phyloP scores from a whole-genome alignment of 192 early-diverging fungal genomes.

The Rhizoclosmatium sp. region DNA sequence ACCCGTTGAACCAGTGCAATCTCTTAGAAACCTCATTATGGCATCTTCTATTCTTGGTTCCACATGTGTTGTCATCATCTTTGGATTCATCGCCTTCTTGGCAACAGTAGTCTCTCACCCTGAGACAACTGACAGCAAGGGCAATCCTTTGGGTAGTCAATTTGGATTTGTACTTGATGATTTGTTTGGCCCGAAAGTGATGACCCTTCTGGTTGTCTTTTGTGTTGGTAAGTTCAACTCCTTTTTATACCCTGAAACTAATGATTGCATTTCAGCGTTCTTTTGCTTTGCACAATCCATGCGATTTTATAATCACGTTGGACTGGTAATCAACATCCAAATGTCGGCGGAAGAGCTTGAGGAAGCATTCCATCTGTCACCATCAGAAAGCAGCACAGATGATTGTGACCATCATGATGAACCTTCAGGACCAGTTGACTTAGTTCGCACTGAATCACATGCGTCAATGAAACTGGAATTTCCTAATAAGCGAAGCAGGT shows the following conservation, averaged over 20 bases:
- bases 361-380: conserved; percentile 10
- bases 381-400: not conserved
- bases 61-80: conserved; percentile 42
- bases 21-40: conserved; percentile 54
- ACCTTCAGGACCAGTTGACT: not conserved
- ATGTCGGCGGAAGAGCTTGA: conserved; percentile 22
- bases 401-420: not conserved
- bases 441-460: too few species aligned
- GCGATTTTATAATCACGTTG: conserved; percentile 56
- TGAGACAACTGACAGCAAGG: not conserved
- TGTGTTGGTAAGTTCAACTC: not conserved
- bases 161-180: conserved; percentile 31
- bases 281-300: conserved; percentile 49
- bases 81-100: conserved; percentile 42
- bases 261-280: conserved; percentile 25
- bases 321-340: conserved; percentile 47
- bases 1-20: conserved; percentile 36
- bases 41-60: conserved; percentile 51
- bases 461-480: too few species aligned
- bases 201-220: conserved; percentile 16
- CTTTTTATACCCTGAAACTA: too few species aligned
- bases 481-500: too few species aligned
- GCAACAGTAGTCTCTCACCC: conserved; percentile 35
- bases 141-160: conserved; percentile 24
- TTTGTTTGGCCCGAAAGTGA: conserved; percentile 38